Evolutionary conservation across 441 rosid species (phyloP).

Genomic region (Arabidopsis lyrata): DNA sequence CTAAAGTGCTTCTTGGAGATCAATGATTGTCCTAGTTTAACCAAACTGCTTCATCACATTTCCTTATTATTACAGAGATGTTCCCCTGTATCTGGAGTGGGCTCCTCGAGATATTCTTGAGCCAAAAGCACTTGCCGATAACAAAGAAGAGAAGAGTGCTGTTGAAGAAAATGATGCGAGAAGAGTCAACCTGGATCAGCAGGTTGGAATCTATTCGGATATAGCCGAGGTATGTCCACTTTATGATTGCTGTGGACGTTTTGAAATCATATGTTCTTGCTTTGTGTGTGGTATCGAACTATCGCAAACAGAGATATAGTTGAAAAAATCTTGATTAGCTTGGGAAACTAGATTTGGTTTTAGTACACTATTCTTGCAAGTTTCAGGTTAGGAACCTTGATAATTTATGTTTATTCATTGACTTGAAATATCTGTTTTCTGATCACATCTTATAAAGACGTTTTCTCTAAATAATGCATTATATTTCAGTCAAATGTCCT

Average conservation of each 20-base stretch:
- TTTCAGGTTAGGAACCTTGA: too few relatives aligned
- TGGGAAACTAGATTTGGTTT: too few relatives aligned
- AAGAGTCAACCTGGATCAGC: too few relatives aligned
- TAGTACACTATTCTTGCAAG: too few relatives aligned
- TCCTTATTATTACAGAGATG: constrained; percentile 65
- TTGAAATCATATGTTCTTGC: background rate
- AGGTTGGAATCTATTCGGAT: too few relatives aligned
- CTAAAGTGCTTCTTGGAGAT: constrained; percentile 16
- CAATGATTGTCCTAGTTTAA: constrained; percentile 10
- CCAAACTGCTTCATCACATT: constrained; percentile 26
- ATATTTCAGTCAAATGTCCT: constrained; percentile 78
- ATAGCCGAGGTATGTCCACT: too few relatives aligned
- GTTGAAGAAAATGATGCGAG: too few relatives aligned
- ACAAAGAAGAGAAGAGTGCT: constrained; percentile 41
- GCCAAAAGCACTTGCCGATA: constrained; percentile 49
- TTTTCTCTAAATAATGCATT: constrained; percentile 15
- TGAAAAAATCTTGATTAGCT: too few relatives aligned
- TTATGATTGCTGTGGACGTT: constrained; percentile 15
- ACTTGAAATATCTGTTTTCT: too few relatives aligned
- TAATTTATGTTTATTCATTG: background rate
- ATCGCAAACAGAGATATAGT: too few relatives aligned
- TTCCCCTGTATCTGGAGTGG: constrained; percentile 92
- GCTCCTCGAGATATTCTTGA: constrained; percentile 78
- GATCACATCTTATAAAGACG: background rate
- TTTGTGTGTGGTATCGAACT: too few relatives aligned